Conservation (phyloP, 805 yeast species). For the Scheffersomyces stipitis region DNA sequence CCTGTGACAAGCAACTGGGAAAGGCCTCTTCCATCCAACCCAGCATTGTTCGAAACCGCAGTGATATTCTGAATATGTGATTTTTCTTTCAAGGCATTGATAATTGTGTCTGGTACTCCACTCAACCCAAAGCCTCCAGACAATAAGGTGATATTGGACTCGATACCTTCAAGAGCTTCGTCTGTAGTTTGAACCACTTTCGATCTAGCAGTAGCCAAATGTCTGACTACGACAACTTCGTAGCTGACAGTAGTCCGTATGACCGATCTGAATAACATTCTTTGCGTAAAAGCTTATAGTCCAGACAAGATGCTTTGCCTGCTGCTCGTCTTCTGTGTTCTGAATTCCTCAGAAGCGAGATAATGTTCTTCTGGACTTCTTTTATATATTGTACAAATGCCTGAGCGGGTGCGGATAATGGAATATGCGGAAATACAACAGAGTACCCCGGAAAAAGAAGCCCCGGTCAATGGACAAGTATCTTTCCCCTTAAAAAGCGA, state of each 20-base stretch:
- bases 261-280: too few relatives aligned
- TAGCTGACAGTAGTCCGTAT: too few relatives aligned
- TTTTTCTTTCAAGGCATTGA: constrained; percentile 33
- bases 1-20: constrained; percentile 39
- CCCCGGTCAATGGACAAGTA: too few relatives aligned
- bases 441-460: background rate
- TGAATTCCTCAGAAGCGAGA: too few relatives aligned
- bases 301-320: too few relatives aligned
- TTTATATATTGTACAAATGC: too few relatives aligned
- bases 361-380: too few relatives aligned
- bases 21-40: constrained; percentile 45
- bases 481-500: too few relatives aligned
- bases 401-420: background rate
- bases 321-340: too few relatives aligned
- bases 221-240: background rate
- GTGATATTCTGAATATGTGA: constrained; percentile 37
- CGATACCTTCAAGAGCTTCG: constrained; percentile 30
- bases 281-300: too few relatives aligned
- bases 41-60: constrained; percentile 50
- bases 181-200: constrained; percentile 20
- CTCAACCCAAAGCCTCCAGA: constrained; percentile 52
- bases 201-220: constrained; percentile 3
- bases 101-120: constrained; percentile 48
- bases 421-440: background rate
- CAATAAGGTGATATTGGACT: constrained; percentile 32